Base-by-base conservation (phyloP, 441 rosid genomes). In the Pelargonium fulgidum region DNA sequence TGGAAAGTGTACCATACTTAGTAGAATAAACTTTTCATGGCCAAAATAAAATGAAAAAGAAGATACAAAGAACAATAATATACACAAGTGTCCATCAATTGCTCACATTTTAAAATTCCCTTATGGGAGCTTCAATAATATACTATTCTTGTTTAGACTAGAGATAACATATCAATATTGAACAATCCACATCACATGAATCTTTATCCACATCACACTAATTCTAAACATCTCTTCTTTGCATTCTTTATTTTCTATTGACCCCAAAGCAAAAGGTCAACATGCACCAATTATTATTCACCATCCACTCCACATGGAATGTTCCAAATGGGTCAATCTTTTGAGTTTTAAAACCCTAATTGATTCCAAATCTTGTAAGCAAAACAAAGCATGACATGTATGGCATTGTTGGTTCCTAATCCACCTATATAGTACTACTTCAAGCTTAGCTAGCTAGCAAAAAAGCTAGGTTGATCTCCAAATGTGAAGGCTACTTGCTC, bases 271-370 rank as follows among this genome's bases (percentile, higher is more conserved):
- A 54, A 16, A 54, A 54, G 61, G 61, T 54, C 61, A 54, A 54
- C 61, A 54, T 54, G 61, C 61, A 54, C 61, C 61, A 54, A 54
- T 54, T 54, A 54, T 54, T 16, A 54, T 16, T n/a, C 61, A 16
- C 22, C 61, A 54, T 54, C 61, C 22, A 14, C 61, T 54, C 61
- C 61, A 54, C 22, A 4, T 14, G 22, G 16, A 54, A 54, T 54
- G 61, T 54, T 54, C 61, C 61, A 54, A 54, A 54, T 54, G 22
- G 61, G 61, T 54, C 61, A 54, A 54, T 54, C 61, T 54, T 16
- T 54, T 54, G 61, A 16, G 61, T 54, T 54, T 54, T 54, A 54
- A 54, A 50, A 50, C 58, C 58, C 19, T 6, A 50, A 54, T 54
- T 54, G 61, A 54, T 54, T 54, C 61, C 61, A 54, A 14, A 54